Evolutionary conservation across 805 yeast species (phyloP), one percentile per base, ranked within the genome.

Genomic region (Yamadazyma paraphyllophila): DNA sequence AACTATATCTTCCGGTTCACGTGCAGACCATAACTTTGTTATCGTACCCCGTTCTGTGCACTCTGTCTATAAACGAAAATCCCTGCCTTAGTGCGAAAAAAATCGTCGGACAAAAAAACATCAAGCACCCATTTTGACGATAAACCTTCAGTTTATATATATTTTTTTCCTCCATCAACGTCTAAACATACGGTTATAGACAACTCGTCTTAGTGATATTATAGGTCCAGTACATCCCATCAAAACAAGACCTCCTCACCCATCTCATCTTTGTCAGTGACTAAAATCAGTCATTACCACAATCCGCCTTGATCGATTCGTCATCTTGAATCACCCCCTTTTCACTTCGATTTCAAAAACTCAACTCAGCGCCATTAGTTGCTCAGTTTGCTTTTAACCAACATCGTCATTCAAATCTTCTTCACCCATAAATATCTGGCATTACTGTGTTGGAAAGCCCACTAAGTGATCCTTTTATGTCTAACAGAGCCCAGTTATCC

Each of bases 401-500:
- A 29, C 13, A 29, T 29, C 31, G 31, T 11, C 13, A 29, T 29
- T 9, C 24, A 20, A 29, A 4, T 9, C 8, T 11, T 29, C 13
- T n/a, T 11, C 11, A 29, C 13, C 31, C 31, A 29, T 29, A 29
- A 29, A 29, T 4, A 4, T 29, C 31, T 4, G 13, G 11, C 13
- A 11, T 33, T 13, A 33, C 16, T 33, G 20, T 33, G 20, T 33
- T 16, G 16, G 14, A 14, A 14, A 5, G 4, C 16, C 27, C n/a
- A 16, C 20, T n/a, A 37, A 12, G 9, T 29, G 31, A 29, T 36
- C 13, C 20, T 17, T 40, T 30, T 42, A 51, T 51, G 55, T 32
- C 55, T 26, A 49, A 45, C 30, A 46, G 55, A 47, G 51, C 54
- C 26, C 52, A 43, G 32, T 39, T 47, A 41, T 46, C 52, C 16